These are phyloP conservation scores for Aspergillus alliaceus DNA, from an alignment of 2,329 filamentous ascomycete species.

Conservation along the genomic window DNA sequence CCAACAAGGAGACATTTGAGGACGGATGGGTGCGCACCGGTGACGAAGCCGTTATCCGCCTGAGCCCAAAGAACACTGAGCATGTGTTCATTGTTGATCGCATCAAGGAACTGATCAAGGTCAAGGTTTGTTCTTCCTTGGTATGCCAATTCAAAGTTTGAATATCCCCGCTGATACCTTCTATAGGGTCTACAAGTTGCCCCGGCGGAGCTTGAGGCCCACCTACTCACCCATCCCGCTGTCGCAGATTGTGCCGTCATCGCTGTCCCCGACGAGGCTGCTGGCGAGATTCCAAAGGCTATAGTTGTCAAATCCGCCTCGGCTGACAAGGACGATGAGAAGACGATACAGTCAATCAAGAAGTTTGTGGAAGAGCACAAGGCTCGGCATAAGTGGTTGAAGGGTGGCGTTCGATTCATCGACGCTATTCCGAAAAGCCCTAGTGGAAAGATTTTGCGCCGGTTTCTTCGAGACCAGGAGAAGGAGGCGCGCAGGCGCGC, in stretches of 20 bases:
- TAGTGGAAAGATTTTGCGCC: constrained; percentile 63
- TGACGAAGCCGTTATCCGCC: constrained; percentile 73
- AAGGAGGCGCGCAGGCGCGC: constrained; percentile 64
- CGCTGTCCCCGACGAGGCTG: constrained; percentile 63
- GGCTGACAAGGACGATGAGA: constrained; percentile 54
- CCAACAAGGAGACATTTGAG: constrained; percentile 77
- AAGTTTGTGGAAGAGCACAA: constrained; percentile 63
- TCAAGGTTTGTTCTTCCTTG: constrained; percentile 57
- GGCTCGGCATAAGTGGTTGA: constrained; percentile 62
- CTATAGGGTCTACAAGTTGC: constrained; percentile 75
- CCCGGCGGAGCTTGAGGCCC: constrained; percentile 78
- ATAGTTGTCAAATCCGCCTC: constrained; percentile 61
- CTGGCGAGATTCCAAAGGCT: constrained; percentile 64
- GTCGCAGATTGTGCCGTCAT: constrained; percentile 82
- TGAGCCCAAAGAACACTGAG: constrained; percentile 66
- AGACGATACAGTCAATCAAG: constrained; percentile 52
- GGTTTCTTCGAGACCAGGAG: constrained; percentile 71
- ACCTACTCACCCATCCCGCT: constrained; percentile 70
- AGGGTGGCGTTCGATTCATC: constrained; percentile 59
- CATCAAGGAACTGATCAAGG: constrained; percentile 76
- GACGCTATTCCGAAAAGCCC: constrained; percentile 61
- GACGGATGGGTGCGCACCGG: constrained; percentile 83
- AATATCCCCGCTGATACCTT: constrained; percentile 1
- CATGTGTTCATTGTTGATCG: constrained; percentile 85
- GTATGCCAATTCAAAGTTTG: constrained; percentile 22